Percentiles rank a stretch among this genome's conserved stretches.
Evolutionary conservation across 805 yeast species (phyloP).

Genomic region (Pichia scutulata): DNA sequence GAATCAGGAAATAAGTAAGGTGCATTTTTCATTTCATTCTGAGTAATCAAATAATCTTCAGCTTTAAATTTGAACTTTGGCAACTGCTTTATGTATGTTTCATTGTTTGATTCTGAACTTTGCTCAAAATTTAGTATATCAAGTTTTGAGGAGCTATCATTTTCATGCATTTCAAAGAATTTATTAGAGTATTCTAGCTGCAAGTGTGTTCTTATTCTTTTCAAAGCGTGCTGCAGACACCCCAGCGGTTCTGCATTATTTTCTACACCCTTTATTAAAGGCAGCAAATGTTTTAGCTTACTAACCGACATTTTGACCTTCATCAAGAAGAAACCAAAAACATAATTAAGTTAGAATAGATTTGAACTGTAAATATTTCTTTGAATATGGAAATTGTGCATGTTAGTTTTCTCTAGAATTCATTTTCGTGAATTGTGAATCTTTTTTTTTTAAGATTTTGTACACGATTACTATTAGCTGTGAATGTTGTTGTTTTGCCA

Average conservation of each 20-base stretch:
- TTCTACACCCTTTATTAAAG: background rate
- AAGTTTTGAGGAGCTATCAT: background rate
- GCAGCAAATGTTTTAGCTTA: background rate
- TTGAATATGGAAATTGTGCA: background rate
- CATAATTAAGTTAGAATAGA: too few relatives aligned
- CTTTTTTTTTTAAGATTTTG: too few relatives aligned
- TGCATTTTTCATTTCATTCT: conserved; percentile 12
- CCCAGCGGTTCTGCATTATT: background rate
- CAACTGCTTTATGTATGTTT: background rate
- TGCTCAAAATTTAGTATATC: background rate
- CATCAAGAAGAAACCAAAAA: too few relatives aligned
- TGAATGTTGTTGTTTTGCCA: background rate
- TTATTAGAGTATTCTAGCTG: background rate
- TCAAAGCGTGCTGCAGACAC: background rate
- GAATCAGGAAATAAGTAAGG: conserved; percentile 14
- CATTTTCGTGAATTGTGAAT: background rate
- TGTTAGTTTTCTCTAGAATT: background rate
- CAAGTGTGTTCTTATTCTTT: background rate
- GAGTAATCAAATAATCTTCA: conserved; percentile 1
- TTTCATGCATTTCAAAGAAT: background rate
- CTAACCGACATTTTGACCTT: background rate
- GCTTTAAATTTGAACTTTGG: conserved; percentile 8
- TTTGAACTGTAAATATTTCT: too few relatives aligned
- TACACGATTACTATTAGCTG: background rate
- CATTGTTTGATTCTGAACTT: background rate